Base-by-base conservation (phyloP, 2,329 filamentous ascomycete species). In the Penicillium sp. region DNA sequence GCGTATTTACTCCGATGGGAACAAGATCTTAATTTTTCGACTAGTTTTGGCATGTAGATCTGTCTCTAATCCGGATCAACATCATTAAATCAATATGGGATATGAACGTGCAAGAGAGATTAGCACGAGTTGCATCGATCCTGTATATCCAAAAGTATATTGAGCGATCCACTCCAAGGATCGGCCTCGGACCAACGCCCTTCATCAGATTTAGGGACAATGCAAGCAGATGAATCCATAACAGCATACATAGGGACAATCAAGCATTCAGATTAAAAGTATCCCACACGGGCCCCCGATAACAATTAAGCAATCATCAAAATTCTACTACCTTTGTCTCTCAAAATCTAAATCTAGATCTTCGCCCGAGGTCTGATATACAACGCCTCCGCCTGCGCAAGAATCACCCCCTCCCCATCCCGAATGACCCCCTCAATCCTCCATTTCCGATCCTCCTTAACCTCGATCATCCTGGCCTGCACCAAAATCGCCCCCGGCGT, bases 401-500 rank as follows among this genome's bases (percentile, higher is more conserved):
- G 52, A 7, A 65, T 53, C 3, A 38, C 19, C 19, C 58, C 61
- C 28, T 62, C 52, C 14, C 22, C 46, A 58, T 64, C 66, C 28
- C 54, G 45, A 38, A 68, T 63, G 22, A 60, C 33, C 4, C 59
- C 66, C 25, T 55, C 49, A 26, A 68, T 52, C 61, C 61, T 66
- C 64, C 64, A 68, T 42, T 66, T 67, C 37, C 65, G 48, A 35
- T 57, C 19, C n/a, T 60, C 59, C 35, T 60, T 61, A 0, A 22
- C 37, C 52, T 68, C 66, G 10, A 53, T 53, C 25, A 68, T 51
- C 25, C 52, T 55, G 25, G 48, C 58, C 40, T 57, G 35, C 1
- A 68, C 61, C 7, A 68, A 26, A 37, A 68, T 51, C 13, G 60
- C 61, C 6, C 65, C 60, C 4, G 66, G 66, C 5, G 65, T 65